These are phyloP conservation scores for Boletus rex-veris DNA, from an alignment of 768 basidiomycete species.

Conservation along the genomic window DNA sequence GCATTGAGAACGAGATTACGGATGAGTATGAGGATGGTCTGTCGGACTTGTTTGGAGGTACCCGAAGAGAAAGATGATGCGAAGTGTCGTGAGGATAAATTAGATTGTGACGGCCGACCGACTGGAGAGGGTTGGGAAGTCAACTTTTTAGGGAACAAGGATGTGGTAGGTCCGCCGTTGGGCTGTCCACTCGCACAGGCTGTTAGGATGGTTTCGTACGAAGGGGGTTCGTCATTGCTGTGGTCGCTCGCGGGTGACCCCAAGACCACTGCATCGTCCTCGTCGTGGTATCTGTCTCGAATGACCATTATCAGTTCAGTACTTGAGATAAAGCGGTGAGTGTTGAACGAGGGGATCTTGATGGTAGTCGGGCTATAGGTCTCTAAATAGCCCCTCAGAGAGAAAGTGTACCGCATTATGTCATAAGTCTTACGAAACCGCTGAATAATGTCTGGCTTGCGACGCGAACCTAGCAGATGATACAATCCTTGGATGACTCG, in stretches of 20 bases:
- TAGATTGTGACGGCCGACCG: not conserved
- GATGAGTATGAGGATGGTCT: slow-evolving; percentile 51
- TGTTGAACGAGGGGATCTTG: too few relatives aligned
- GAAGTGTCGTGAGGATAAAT: too few relatives aligned
- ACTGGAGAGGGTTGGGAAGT: not conserved
- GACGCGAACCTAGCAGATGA: slow-evolving; percentile 8
- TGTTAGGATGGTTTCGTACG: slow-evolving; percentile 21
- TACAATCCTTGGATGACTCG: slow-evolving; percentile 10
- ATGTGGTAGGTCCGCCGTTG: not conserved
- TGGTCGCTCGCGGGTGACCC: not conserved
- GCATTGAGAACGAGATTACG: slow-evolving; percentile 47
- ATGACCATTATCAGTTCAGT: slow-evolving; percentile 14
- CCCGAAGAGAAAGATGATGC: slow-evolving; percentile 18
- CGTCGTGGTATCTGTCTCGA: slow-evolving; percentile 19
- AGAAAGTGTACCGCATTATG: slow-evolving; percentile 41
- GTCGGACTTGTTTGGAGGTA: slow-evolving; percentile 45
- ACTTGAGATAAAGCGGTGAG: not conserved
- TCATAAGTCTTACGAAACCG: too few relatives aligned
- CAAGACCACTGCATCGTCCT: not conserved
- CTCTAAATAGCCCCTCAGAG: slow-evolving; percentile 26
- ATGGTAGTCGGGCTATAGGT: too few relatives aligned
- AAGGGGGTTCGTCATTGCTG: slow-evolving; percentile 20
- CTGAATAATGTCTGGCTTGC: too few relatives aligned
- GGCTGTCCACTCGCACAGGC: not conserved
- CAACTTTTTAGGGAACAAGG: slow-evolving; percentile 4